phyloP scores from a whole-genome alignment of 2,329 filamentous ascomycete species.

The Fusarium kyushuense region DNA sequence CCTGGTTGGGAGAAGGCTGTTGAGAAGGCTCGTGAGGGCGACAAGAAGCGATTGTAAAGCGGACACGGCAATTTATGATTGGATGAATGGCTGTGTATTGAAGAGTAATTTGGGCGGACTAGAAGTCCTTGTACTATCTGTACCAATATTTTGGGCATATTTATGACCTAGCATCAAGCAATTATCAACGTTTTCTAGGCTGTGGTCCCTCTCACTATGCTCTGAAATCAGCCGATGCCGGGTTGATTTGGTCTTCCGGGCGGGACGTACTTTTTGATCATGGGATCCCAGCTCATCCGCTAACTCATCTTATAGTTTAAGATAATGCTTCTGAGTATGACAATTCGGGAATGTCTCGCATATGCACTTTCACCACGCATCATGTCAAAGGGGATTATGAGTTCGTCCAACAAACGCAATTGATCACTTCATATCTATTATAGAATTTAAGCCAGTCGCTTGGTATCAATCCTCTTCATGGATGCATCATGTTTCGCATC shows the following conservation, averaged over 20 bases:
- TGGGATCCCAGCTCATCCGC: neutral
- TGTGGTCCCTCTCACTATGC: neutral
- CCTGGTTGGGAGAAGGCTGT: constrained; percentile 66
- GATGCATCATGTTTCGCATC: constrained; percentile 35
- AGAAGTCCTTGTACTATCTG: constrained; percentile 50
- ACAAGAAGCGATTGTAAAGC: constrained; percentile 63
- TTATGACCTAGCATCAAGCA: constrained; percentile 48
- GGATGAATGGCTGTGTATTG: constrained; percentile 17
- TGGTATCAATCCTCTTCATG: constrained; percentile 38
- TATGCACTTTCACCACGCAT: neutral
- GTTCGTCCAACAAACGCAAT: neutral
- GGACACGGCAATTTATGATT: neutral
- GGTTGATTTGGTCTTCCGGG: neutral
- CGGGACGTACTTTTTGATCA: neutral
- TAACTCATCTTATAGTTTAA: neutral
- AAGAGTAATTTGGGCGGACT: constrained; percentile 39
- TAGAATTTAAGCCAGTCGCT: constrained; percentile 25
- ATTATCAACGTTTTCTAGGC: constrained; percentile 36
- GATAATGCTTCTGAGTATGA: neutral
- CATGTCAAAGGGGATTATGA: neutral
- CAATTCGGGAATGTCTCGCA: neutral
- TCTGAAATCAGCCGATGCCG: no score
- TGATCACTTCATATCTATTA: constrained; percentile 6
- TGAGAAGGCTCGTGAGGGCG: constrained; percentile 62
- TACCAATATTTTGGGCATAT: constrained; percentile 50